Conservation (phyloP, 1,284 basidiomycete genomes). For the Rhodotorula sp. region DNA sequence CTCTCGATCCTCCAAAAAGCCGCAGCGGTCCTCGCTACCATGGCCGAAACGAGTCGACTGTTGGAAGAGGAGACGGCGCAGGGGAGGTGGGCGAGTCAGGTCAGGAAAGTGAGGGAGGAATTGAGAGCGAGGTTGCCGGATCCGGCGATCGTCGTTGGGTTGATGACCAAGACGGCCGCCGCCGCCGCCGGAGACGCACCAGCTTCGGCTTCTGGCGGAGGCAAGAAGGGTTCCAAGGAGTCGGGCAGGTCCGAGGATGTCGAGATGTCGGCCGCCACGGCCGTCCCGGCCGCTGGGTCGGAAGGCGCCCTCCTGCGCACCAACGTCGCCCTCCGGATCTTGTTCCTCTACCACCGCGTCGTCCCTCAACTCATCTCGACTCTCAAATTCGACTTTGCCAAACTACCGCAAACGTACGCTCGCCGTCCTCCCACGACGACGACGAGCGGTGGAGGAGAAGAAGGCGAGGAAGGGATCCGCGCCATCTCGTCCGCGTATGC, state of each 20-base stretch:
- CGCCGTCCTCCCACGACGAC: background rate
- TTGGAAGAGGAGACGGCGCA: background rate
- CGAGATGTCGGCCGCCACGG: background rate
- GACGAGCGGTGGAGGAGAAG: too few species aligned
- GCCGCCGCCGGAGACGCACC: constrained; percentile 9
- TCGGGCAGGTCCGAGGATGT: background rate
- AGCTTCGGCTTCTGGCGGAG: background rate
- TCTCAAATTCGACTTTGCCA: constrained; percentile 41
- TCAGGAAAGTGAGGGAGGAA: constrained; percentile 24
- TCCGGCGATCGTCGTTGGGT: constrained; percentile 33
- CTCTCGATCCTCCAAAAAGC: constrained; percentile 39
- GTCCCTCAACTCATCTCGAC: constrained; percentile 29
- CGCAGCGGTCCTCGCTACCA: constrained; percentile 14
- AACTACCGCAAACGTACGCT: constrained; percentile 34
- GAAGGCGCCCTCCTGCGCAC: constrained; percentile 28
- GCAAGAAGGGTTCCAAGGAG: background rate
- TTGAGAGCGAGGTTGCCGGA: constrained; percentile 33
- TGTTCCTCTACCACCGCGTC: constrained; percentile 40
- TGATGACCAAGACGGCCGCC: constrained; percentile 30
- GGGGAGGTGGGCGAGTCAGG: constrained; percentile 22
- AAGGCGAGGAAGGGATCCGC: constrained; percentile 20
- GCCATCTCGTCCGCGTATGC: constrained; percentile 38
- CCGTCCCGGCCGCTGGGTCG: background rate
- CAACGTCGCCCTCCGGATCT: constrained; percentile 37
- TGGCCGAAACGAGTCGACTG: constrained; percentile 18